Conservation (phyloP, 1,284 basidiomycete species). For the Crucibulum parvulum region DNA sequence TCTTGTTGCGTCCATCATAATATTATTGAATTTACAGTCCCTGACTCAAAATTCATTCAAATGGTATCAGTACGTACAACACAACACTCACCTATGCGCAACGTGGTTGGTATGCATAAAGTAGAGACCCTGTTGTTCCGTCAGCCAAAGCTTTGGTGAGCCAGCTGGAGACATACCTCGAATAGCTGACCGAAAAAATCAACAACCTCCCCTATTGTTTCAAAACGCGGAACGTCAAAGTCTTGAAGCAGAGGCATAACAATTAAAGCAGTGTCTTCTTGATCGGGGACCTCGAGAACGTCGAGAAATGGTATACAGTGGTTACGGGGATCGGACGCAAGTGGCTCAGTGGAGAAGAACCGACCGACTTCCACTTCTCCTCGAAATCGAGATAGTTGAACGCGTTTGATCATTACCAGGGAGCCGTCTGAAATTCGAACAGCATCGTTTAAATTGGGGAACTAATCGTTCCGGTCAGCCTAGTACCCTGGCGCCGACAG, state of each 20-base stretch:
- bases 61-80: not conserved
- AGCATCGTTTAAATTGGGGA: slow-evolving; percentile 9
- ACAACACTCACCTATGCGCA: slow-evolving; percentile 12
- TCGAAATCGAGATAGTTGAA: slow-evolving; percentile 13
- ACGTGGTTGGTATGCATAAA: slow-evolving; percentile 16
- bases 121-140: slow-evolving; percentile 10
- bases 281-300: slow-evolving; percentile 24
- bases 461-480: not conserved
- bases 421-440: not conserved
- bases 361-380: slow-evolving; percentile 22
- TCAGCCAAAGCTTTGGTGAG: too few species aligned
- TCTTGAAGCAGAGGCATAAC: slow-evolving; percentile 38
- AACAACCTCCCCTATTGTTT: slow-evolving; percentile 31
- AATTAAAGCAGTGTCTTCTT: slow-evolving; percentile 24
- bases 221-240: slow-evolving; percentile 33
- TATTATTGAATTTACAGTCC: slow-evolving; percentile 28
- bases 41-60: slow-evolving; percentile 15
- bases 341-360: slow-evolving; percentile 15
- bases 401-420: not conserved
- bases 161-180: slow-evolving; percentile 22
- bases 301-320: slow-evolving; percentile 36
- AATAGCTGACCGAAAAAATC: slow-evolving; percentile 41
- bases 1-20: slow-evolving; percentile 29
- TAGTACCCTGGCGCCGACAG: not conserved
- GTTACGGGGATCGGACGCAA: slow-evolving; percentile 27